These are phyloP conservation scores for Mycena sp. DNA, from an alignment of 1,284 basidiomycete species.

Conservation along the genomic window DNA sequence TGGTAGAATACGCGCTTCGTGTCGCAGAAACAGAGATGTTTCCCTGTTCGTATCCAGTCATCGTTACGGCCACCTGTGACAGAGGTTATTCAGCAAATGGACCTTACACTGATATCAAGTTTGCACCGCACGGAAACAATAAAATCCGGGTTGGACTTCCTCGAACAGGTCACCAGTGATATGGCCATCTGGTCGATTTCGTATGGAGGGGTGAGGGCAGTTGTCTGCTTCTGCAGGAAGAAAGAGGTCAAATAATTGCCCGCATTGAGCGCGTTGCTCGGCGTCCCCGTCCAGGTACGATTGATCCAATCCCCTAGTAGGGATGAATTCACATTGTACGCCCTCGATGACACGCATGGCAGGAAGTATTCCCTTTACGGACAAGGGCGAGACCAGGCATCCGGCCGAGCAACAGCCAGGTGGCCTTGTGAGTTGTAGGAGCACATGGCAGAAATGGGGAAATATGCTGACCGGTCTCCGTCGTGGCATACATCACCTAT, in stretches of 20 bases:
- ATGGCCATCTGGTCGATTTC: conserved; percentile 40
- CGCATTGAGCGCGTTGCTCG: not conserved
- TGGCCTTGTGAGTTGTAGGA: not conserved
- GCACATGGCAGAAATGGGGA: not conserved
- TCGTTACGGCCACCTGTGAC: conserved; percentile 32
- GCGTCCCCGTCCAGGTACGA: not conserved
- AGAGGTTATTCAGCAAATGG: too few relatives aligned
- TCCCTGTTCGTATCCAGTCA: conserved; percentile 41
- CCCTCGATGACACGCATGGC: conserved; percentile 34
- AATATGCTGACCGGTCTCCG: conserved; percentile 23
- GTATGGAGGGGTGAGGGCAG: conserved; percentile 39
- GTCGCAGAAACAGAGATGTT: conserved; percentile 38
- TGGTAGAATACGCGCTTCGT: too few relatives aligned
- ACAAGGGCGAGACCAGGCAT: conserved; percentile 34
- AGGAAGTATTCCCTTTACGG: conserved; percentile 24
- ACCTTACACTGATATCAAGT: not conserved
- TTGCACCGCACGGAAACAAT: conserved; percentile 33
- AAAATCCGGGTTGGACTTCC: conserved; percentile 37
- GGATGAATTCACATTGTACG: conserved; percentile 31
- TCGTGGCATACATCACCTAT: conserved; percentile 25
- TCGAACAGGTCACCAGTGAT: conserved; percentile 43
- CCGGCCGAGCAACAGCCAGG: not conserved
- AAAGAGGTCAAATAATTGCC: conserved; percentile 36
- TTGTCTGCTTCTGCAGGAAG: conserved; percentile 34
- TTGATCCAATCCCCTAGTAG: not conserved